These are phyloP conservation scores for Pythium graminicola DNA, from an alignment of 352 stramenopile genomes.

Conservation along the genomic window DNA sequence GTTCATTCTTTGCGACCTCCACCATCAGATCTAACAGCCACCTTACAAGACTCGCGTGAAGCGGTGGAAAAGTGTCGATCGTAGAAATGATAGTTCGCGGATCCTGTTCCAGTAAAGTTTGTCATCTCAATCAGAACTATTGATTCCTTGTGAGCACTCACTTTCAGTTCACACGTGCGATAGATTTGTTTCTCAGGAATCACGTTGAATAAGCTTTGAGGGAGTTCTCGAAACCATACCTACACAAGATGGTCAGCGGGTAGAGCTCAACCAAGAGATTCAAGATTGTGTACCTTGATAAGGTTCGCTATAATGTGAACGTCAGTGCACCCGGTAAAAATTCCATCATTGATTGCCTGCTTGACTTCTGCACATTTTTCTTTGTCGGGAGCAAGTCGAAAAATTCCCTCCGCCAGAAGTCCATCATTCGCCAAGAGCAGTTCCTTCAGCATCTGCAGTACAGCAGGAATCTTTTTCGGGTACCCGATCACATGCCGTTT, in stretches of 20 bases:
- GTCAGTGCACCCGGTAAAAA: conserved; percentile 50
- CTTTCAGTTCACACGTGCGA: conserved; percentile 35
- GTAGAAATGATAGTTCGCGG: conserved; percentile 27
- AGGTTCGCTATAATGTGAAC: conserved; percentile 77
- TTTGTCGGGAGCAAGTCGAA: conserved; percentile 68
- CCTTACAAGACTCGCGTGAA: conserved; percentile 39
- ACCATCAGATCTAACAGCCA: conserved; percentile 78
- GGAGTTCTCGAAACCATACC: conserved; percentile 80
- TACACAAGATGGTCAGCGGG: conserved; percentile 10
- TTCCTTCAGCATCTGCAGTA: conserved; percentile 72
- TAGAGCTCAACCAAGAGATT: neutral
- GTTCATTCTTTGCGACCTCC: conserved; percentile 45
- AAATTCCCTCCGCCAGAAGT: conserved; percentile 54
- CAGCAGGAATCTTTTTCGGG: conserved; percentile 53
- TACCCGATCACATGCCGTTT: conserved; percentile 58
- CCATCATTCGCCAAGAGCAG: conserved; percentile 46
- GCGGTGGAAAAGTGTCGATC: conserved; percentile 30
- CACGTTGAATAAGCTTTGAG: conserved; percentile 58
- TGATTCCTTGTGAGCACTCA: conserved; percentile 7
- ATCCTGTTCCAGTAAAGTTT: conserved; percentile 22
- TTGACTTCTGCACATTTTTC: conserved; percentile 49
- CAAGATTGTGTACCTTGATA: conserved; percentile 46
- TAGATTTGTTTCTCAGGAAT: conserved; percentile 62
- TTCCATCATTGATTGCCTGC: conserved; percentile 58
- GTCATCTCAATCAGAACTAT: neutral